Conservation (phyloP, 2,329 filamentous ascomycete genomes). For the Zelopaecilomyces penicillatus region DNA sequence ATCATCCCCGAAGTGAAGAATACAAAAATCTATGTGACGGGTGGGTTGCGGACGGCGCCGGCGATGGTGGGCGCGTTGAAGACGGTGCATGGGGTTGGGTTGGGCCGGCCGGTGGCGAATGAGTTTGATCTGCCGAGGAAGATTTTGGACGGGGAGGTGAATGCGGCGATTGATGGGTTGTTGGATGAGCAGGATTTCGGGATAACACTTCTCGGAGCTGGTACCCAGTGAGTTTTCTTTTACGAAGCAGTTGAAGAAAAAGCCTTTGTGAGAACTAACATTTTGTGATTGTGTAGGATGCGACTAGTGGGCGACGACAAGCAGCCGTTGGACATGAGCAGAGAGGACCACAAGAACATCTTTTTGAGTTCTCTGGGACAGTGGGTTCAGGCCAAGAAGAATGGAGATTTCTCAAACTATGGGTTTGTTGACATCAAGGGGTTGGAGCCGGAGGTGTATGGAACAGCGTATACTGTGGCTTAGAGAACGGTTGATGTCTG, state of each 20-base stretch:
- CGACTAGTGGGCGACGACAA: constrained; percentile 28
- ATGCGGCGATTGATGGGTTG: constrained; percentile 38
- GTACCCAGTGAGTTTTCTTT: constrained; percentile 21
- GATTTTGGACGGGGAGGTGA: constrained; percentile 21
- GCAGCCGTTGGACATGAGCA: constrained; percentile 52
- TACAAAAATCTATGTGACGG: constrained; percentile 51
- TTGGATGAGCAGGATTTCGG: constrained; percentile 45
- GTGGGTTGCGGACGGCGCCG: constrained; percentile 44
- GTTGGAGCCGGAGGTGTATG: constrained; percentile 23
- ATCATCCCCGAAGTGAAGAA: constrained; percentile 36
- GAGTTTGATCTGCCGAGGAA: constrained; percentile 19
- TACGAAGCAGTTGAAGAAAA: not conserved
- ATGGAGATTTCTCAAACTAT: constrained; percentile 22
- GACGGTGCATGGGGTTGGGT: constrained; percentile 50
- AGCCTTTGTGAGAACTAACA: not conserved
- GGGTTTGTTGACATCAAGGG: constrained; percentile 24
- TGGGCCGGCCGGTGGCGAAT: constrained; percentile 32
- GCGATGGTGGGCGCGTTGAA: constrained; percentile 52
- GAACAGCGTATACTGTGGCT: constrained; percentile 15
- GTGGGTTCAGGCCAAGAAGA: constrained; percentile 23
- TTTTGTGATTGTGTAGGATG: constrained; percentile 13
- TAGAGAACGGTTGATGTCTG: not conserved
- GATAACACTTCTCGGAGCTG: constrained; percentile 19
- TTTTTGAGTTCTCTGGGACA: constrained; percentile 22
- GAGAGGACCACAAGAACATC: constrained; percentile 20